phyloP scores from a whole-genome alignment of 2,329 filamentous ascomycete species.

The Fusarium avenaceum region DNA sequence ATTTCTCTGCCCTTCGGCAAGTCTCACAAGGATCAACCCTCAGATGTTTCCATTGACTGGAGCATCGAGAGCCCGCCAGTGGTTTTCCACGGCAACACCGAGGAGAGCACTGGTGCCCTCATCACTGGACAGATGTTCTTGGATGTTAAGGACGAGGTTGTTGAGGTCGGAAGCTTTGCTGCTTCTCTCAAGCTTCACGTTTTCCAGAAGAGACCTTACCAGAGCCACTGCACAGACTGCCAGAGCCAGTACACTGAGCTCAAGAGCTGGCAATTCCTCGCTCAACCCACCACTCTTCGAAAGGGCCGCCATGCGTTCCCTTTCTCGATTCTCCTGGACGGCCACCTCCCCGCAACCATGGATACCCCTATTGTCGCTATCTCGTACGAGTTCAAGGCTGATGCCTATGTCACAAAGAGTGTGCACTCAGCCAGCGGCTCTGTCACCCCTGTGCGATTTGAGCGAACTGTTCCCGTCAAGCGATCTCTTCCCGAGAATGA shows the following conservation, averaged over 20 bases:
- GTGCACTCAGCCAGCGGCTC: slow-evolving; percentile 54
- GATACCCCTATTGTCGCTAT: slow-evolving; percentile 80
- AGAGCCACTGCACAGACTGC: slow-evolving; percentile 83
- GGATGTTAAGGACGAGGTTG: slow-evolving; percentile 73
- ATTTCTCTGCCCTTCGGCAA: slow-evolving; percentile 59
- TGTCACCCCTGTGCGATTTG: slow-evolving; percentile 71
- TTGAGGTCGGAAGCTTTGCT: slow-evolving; percentile 79
- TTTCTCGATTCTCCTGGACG: slow-evolving; percentile 88
- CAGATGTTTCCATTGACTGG: slow-evolving; percentile 63
- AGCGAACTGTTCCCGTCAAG: slow-evolving; percentile 78
- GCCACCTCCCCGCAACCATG: slow-evolving; percentile 86
- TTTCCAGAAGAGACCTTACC: slow-evolving; percentile 85
- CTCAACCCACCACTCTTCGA: slow-evolving; percentile 64
- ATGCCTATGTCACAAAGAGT: slow-evolving; percentile 71
- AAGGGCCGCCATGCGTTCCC: slow-evolving; percentile 81
- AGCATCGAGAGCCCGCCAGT: slow-evolving; percentile 88
- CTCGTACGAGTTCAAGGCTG: slow-evolving; percentile 82
- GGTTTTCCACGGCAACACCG: slow-evolving; percentile 82
- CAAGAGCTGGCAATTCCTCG: slow-evolving; percentile 83
- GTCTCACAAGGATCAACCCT: slow-evolving; percentile 59
- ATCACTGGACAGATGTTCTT: slow-evolving; percentile 87
- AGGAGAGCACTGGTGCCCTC: slow-evolving; percentile 84
- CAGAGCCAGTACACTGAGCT: slow-evolving; percentile 78
- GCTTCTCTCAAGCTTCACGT: slow-evolving; percentile 79
- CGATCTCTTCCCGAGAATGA: slow-evolving; percentile 82